A percentile compares a stretch with the other conserved stretches of the same genome.
Evolutionary conservation across 768 basidiomycete genomes (phyloP).

Genomic region (Mycena filopes): DNA sequence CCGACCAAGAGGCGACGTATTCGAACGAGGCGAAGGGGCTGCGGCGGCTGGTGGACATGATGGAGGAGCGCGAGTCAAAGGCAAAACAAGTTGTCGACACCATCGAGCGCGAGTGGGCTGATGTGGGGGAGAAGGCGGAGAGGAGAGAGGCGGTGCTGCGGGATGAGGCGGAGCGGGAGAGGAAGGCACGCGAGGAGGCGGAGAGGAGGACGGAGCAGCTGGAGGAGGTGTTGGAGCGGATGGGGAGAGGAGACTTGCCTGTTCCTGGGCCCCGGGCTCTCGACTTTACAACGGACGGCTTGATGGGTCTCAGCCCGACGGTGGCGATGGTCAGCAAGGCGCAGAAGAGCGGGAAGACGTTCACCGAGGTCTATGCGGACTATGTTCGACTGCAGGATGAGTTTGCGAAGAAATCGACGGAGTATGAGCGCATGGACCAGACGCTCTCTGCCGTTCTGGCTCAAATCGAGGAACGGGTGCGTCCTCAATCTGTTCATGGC

Average conservation of each 20-base stretch:
- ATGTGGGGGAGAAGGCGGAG: conserved; percentile 75
- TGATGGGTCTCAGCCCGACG: conserved; percentile 85
- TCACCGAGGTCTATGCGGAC: conserved; percentile 94
- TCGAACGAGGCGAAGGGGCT: conserved; percentile 79
- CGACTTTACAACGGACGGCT: conserved; percentile 61
- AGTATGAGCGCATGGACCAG: conserved; percentile 87
- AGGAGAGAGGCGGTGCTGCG: conserved; percentile 71
- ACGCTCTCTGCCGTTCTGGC: conserved; percentile 82
- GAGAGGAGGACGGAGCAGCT: conserved; percentile 80
- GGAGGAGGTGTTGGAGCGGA: conserved; percentile 75
- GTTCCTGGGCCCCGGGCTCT: conserved; percentile 60
- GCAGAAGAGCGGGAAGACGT: conserved; percentile 87
- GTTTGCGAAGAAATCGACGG: conserved; percentile 77
- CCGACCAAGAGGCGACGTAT: conserved; percentile 87
- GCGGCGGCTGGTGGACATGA: conserved; percentile 79
- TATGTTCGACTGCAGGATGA: conserved; percentile 89
- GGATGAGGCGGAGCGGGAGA: conserved; percentile 80
- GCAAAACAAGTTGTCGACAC: conserved; percentile 84
- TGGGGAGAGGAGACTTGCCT: conserved; percentile 79
- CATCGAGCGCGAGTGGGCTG: conserved; percentile 86
- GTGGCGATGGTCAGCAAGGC: conserved; percentile 86
- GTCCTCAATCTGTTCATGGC: conserved; percentile 39
- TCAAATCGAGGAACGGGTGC: conserved; percentile 91
- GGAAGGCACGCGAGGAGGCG: conserved; percentile 70
- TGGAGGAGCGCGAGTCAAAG: conserved; percentile 90